Conservation (phyloP, 1,284 basidiomycete species). For the Butyriboletus appendiculatus region DNA sequence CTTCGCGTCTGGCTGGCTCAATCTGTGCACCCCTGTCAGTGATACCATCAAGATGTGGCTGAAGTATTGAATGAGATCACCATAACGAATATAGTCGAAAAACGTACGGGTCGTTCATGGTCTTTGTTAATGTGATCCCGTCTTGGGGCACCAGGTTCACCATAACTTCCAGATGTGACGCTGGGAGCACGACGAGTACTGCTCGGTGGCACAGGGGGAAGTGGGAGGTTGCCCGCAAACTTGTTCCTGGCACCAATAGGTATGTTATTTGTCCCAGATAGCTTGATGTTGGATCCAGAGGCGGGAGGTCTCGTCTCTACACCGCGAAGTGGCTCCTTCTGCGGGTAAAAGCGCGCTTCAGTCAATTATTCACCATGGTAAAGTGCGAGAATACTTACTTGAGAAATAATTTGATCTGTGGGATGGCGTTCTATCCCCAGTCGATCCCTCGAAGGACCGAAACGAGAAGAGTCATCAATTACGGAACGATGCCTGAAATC, state of each 20-base stretch:
- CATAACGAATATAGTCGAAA: not conserved
- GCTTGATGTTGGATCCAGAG: slow-evolving; percentile 26
- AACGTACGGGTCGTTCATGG: slow-evolving; percentile 25
- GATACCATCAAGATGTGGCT: slow-evolving; percentile 18
- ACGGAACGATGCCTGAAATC: slow-evolving; percentile 22
- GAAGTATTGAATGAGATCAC: slow-evolving; percentile 5
- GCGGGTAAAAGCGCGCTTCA: not conserved
- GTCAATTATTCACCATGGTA: not conserved
- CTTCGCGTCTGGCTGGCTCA: slow-evolving; percentile 14
- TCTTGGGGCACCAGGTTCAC: slow-evolving; percentile 24
- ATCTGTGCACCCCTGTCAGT: not conserved
- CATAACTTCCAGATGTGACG: slow-evolving; percentile 17
- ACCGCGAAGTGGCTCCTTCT: slow-evolving; percentile 29
- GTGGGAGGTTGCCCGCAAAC: slow-evolving; percentile 12
- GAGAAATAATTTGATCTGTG: slow-evolving; percentile 19
- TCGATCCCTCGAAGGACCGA: slow-evolving; percentile 21
- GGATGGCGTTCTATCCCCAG: slow-evolving; percentile 21
- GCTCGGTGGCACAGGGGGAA: not conserved
- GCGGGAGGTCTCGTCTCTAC: slow-evolving; percentile 19
- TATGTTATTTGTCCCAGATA: slow-evolving; percentile 37
- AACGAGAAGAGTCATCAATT: slow-evolving; percentile 19
- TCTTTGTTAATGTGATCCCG: slow-evolving; percentile 20
- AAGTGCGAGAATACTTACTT: slow-evolving; percentile 18
- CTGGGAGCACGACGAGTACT: not conserved
- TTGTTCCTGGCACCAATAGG: slow-evolving; percentile 33